Conservation (phyloP, 306 rosid species). For the Cicer chorassanicum region DNA sequence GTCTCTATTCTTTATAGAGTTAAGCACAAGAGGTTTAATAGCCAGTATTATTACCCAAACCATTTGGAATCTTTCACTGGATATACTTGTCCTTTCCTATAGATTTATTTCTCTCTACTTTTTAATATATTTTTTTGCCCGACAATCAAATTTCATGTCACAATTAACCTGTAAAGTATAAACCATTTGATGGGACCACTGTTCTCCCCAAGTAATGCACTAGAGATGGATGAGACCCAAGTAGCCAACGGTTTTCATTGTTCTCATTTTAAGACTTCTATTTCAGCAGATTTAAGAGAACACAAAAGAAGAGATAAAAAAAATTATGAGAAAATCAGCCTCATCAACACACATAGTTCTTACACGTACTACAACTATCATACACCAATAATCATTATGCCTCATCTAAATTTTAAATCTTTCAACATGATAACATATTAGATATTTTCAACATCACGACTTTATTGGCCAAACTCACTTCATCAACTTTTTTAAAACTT, state of each 20-base stretch:
- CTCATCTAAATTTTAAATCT: conserved; percentile 25
- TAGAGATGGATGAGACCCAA: conserved; percentile 13
- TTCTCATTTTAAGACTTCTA: conserved; percentile 21
- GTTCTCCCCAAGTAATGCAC: conserved; percentile 17
- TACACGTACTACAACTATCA: conserved; percentile 14
- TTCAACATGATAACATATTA: conserved; percentile 19
- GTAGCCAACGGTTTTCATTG: not conserved
- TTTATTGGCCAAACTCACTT: conserved; percentile 17
- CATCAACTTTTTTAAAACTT: not conserved
- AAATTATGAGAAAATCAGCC: conserved; percentile 5
- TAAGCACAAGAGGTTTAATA: not conserved
- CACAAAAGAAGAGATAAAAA: not conserved
- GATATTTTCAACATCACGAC: conserved; percentile 19
- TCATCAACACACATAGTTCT: conserved; percentile 17
- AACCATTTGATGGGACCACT: conserved; percentile 21
- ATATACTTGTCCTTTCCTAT: conserved; percentile 34
- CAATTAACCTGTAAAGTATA: not conserved
- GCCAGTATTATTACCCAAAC: not conserved
- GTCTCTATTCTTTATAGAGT: no score
- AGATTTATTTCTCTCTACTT: not conserved
- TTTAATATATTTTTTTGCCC: not conserved
- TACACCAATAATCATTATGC: not conserved
- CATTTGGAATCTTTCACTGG: not conserved
- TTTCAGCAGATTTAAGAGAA: conserved; percentile 17
- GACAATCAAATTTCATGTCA: conserved; percentile 13